Conservation (phyloP, 495 filamentous ascomycete species). For the Letharia columbiana region DNA sequence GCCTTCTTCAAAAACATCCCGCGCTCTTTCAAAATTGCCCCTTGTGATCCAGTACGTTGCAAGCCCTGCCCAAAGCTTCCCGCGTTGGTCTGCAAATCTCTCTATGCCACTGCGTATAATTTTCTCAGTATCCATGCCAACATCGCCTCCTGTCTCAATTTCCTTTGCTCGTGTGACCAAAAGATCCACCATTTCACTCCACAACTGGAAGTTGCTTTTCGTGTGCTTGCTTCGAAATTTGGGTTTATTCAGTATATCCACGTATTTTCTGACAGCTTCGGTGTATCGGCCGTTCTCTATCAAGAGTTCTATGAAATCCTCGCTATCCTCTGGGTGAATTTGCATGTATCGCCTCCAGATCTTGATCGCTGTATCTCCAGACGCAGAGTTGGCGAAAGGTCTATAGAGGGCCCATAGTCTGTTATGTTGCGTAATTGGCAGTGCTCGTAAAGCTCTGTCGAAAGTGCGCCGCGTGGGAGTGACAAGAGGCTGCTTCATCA, state of each 20-base stretch:
- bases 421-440: slow-evolving; percentile 97
- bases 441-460: slow-evolving; percentile 83
- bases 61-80: slow-evolving; percentile 92
- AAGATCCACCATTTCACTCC: slow-evolving; percentile 97
- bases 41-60: slow-evolving; percentile 96
- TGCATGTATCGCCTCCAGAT: slow-evolving; percentile 98
- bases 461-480: slow-evolving; percentile 88
- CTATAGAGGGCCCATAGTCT: slow-evolving; percentile 92
- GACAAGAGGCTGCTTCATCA: slow-evolving; percentile 83
- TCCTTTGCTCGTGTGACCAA: slow-evolving; percentile 85
- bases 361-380: slow-evolving; percentile 80
- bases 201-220: slow-evolving; percentile 92
- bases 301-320: slow-evolving; percentile 88
- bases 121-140: slow-evolving; percentile 82
- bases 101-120: slow-evolving; percentile 92
- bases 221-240: slow-evolving; percentile 86
- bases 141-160: slow-evolving; percentile 68
- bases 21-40: slow-evolving; percentile 81
- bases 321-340: slow-evolving; percentile 89
- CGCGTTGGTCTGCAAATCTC: slow-evolving; percentile 87
- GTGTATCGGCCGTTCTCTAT: slow-evolving; percentile 77
- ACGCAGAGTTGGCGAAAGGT: slow-evolving; percentile 86
- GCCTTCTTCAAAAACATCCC: slow-evolving; percentile 94
- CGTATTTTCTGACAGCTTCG: slow-evolving; percentile 87
- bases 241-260: slow-evolving; percentile 87